Conservation (phyloP, 495 filamentous ascomycete species). For the Choiromyces venosus region DNA sequence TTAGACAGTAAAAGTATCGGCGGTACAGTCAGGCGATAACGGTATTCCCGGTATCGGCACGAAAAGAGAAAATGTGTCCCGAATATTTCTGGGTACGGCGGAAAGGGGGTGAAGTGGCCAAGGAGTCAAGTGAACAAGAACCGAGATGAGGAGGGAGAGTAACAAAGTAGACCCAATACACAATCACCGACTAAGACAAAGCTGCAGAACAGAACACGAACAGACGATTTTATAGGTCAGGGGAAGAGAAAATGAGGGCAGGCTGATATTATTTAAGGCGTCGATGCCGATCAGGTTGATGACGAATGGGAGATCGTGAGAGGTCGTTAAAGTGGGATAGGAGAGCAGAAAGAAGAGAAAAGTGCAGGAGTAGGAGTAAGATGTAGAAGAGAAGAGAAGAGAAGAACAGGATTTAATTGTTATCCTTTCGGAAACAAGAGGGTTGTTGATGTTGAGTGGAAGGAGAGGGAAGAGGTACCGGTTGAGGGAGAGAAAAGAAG, state of each 20-base stretch:
- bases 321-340: neutral
- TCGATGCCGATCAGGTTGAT: neutral
- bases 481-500: neutral
- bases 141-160: neutral
- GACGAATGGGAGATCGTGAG: neutral
- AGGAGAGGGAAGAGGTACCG: neutral
- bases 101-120: constrained; percentile 22
- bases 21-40: neutral
- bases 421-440: neutral
- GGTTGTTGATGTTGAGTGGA: neutral
- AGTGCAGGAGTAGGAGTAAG: neutral
- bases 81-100: constrained; percentile 2
- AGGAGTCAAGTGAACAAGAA: neutral
- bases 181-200: neutral
- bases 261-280: neutral
- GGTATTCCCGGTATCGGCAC: neutral
- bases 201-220: neutral
- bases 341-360: neutral
- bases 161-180: neutral
- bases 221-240: neutral
- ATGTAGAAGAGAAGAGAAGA: neutral
- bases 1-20: neutral
- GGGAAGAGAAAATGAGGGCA: neutral
- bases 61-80: neutral
- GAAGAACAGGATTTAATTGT: neutral